Conservation (phyloP, 2,329 filamentous ascomycete species). For the Paraphaeosphaeria sporulosa region DNA sequence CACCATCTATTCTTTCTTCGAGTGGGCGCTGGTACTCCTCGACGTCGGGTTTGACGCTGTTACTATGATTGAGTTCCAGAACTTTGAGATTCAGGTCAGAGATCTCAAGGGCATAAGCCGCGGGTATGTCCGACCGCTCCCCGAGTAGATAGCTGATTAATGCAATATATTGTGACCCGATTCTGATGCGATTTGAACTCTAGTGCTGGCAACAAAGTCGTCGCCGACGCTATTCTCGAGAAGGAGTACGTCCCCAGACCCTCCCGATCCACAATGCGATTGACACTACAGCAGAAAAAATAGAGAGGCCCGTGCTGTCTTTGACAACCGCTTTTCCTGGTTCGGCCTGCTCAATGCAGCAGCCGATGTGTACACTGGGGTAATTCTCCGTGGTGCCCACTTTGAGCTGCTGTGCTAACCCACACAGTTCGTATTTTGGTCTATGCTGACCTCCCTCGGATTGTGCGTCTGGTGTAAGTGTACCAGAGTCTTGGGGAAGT, state of each 20-base stretch:
- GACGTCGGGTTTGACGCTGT: constrained; percentile 97
- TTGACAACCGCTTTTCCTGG: constrained; percentile 76
- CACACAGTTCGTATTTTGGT: constrained; percentile 91
- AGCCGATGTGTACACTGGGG: constrained; percentile 91
- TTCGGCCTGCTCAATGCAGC: constrained; percentile 77
- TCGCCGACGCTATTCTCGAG: constrained; percentile 62
- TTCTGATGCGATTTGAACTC: constrained; percentile 44
- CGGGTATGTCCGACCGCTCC: constrained; percentile 98
- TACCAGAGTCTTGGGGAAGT: not conserved
- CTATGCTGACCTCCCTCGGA: constrained; percentile 86
- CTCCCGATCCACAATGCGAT: constrained; percentile 13
- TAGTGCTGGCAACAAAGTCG: constrained; percentile 57
- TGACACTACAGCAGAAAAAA: constrained; percentile 68
- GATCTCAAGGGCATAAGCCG: constrained; percentile 90
- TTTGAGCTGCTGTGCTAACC: constrained; percentile 8
- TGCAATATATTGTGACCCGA: constrained; percentile 41
- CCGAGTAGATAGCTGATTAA: constrained; percentile 74
- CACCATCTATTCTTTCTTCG: constrained; percentile 96
- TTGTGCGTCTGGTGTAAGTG: constrained; percentile 90
- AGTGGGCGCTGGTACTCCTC: constrained; percentile 93
- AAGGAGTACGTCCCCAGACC: constrained; percentile 70
- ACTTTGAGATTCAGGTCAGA: constrained; percentile 85
- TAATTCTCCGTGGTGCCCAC: constrained; percentile 54
- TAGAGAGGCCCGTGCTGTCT: constrained; percentile 73
- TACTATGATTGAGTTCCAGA: constrained; percentile 88